Evolutionary conservation across 2,329 filamentous ascomycete genomes (phyloP).

Genomic region (Fusarium sp.): DNA sequence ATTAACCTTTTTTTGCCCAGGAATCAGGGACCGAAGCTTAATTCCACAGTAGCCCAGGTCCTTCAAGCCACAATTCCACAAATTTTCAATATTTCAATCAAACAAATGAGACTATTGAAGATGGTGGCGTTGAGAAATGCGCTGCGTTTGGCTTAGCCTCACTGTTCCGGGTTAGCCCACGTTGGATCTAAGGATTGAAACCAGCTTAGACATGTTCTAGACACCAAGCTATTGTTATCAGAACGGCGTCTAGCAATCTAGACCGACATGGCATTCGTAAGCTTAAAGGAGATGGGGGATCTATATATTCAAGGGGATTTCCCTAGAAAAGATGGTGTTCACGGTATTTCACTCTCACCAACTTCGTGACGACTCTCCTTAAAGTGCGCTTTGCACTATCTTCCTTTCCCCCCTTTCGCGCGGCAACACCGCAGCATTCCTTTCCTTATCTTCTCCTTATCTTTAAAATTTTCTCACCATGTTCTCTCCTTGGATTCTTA

Average conservation of each 20-base stretch:
- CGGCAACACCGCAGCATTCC: constrained; percentile 16
- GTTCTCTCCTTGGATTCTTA: constrained; percentile 32
- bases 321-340: background rate
- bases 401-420: background rate
- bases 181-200: background rate
- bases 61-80: constrained; percentile 26
- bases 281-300: background rate
- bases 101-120: background rate
- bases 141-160: constrained; percentile 1
- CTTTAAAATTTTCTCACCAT: constrained; percentile 23
- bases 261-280: constrained; percentile 5
- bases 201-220: constrained; percentile 12
- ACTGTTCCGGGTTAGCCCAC: background rate
- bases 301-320: background rate
- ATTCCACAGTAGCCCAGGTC: background rate
- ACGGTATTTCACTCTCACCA: background rate
- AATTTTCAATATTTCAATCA: background rate
- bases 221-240: constrained; percentile 1
- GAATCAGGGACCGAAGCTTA: constrained; percentile 28
- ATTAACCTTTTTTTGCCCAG: background rate
- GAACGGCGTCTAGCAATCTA: constrained; percentile 9
- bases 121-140: constrained; percentile 4
- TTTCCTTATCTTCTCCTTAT: background rate
- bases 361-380: background rate
- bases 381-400: background rate